These are phyloP conservation scores for Mycena capillaripes DNA, from an alignment of 768 basidiomycete species.

Conservation along the genomic window DNA sequence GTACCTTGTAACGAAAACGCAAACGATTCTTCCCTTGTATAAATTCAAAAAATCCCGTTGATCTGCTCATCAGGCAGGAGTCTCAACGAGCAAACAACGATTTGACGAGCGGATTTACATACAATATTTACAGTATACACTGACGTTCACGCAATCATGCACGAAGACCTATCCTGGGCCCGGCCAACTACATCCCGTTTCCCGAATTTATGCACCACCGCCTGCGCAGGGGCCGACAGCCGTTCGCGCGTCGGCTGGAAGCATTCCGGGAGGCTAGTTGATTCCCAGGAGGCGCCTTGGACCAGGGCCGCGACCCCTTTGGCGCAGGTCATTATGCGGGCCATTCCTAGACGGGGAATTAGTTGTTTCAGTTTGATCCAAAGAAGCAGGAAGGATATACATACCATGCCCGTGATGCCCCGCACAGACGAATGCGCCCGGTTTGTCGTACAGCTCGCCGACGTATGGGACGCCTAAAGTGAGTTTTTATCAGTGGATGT, in stretches of 20 bases:
- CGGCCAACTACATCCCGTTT: constrained; percentile 21
- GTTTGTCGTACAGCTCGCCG: constrained; percentile 45
- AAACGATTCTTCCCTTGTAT: too few species aligned
- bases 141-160: too few species aligned
- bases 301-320: constrained; percentile 43
- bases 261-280: constrained; percentile 47
- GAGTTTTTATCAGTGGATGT: neutral
- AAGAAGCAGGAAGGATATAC: neutral
- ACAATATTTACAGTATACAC: too few species aligned
- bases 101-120: too few species aligned
- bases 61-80: too few species aligned
- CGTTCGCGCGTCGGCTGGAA: constrained; percentile 45
- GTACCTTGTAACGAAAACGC: too few species aligned
- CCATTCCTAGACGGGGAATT: constrained; percentile 30
- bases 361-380: neutral
- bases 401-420: constrained; percentile 47
- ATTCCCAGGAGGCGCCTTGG: constrained; percentile 41
- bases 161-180: neutral
- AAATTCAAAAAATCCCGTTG: too few species aligned
- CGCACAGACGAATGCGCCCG: constrained; percentile 45
- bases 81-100: too few species aligned
- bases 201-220: constrained; percentile 27
- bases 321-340: constrained; percentile 40
- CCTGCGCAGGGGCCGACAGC: constrained; percentile 25
- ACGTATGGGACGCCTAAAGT: constrained; percentile 41